A percentile compares a stretch with the other conserved stretches of the same genome.
These are phyloP conservation scores for Purshia tridentata DNA, from an alignment of 306 rosid genomes.

Conservation along the genomic window DNA sequence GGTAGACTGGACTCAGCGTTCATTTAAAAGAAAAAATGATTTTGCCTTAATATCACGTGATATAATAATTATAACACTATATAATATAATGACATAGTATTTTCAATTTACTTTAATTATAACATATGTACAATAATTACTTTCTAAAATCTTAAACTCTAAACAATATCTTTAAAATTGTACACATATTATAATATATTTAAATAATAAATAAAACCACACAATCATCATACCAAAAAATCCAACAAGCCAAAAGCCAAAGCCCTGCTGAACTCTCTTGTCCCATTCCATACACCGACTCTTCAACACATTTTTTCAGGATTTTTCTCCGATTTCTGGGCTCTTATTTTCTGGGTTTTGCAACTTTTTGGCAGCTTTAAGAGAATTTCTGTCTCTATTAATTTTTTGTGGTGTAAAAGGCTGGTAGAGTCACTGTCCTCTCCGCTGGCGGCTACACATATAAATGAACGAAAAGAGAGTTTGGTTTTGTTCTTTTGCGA, in stretches of 20 bases:
- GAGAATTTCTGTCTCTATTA: conserved; percentile 14
- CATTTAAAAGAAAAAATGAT: too few relatives aligned
- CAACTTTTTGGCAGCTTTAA: conserved; percentile 1
- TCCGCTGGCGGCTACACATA: conserved; percentile 18
- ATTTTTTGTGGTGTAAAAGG: not conserved
- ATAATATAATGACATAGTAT: too few relatives aligned
- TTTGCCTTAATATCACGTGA: too few relatives aligned
- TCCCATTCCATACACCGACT: conserved; percentile 20
- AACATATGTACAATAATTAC: too few relatives aligned
- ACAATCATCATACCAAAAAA: not conserved
- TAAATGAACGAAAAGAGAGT: conserved; percentile 8
- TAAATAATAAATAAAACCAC: too few relatives aligned
- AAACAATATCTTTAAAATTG: too few relatives aligned
- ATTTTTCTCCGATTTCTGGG: not conserved
- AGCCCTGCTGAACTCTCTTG: conserved; percentile 16
- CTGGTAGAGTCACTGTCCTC: conserved; percentile 16
- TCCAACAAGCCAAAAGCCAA: conserved; percentile 1
- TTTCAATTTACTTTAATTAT: too few relatives aligned
- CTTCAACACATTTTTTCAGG: not conserved
- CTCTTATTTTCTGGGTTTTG: conserved; percentile 5
- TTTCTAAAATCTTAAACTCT: too few relatives aligned
- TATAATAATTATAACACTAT: too few relatives aligned
- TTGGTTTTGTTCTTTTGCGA: conserved; percentile 11
- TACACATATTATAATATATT: too few relatives aligned
- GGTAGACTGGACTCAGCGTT: not conserved